These are phyloP conservation scores for Podaxis sp. DNA, from an alignment of 768 basidiomycete genomes.

Conservation along the genomic window DNA sequence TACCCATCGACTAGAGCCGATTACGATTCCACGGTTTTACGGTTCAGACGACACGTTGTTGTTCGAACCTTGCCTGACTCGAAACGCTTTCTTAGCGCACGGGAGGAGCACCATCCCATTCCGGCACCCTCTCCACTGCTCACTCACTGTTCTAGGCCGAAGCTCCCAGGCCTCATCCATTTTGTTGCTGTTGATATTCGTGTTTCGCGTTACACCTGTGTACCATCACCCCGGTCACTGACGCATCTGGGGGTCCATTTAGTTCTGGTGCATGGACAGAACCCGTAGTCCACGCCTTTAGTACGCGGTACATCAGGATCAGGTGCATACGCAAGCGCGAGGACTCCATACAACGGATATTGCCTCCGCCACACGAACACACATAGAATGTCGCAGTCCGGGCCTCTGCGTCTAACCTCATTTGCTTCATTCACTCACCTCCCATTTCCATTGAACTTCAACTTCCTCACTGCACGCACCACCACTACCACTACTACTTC, in stretches of 20 bases:
- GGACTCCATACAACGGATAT: background rate
- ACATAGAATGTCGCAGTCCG: background rate
- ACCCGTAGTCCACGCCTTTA: background rate
- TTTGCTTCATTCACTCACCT: background rate
- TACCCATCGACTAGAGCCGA: background rate
- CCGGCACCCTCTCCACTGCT: background rate
- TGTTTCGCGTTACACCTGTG: background rate
- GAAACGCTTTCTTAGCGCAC: background rate
- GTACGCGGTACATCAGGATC: background rate
- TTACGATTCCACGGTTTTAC: background rate
- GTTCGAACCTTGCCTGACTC: background rate
- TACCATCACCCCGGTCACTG: background rate
- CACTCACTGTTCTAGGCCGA: background rate
- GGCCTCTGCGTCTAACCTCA: background rate
- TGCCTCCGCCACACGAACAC: background rate
- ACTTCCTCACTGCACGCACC: background rate
- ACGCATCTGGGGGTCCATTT: too few relatives aligned
- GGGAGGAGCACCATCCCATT: background rate
- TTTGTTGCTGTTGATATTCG: background rate
- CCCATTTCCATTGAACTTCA: background rate
- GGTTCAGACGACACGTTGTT: background rate
- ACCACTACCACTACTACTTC: background rate
- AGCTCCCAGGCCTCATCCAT: background rate
- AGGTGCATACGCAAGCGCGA: background rate
- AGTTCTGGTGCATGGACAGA: background rate